Evolutionary conservation across 164 flowering plant genomes (phyloP).

Genomic region (Vitis cinerea): DNA sequence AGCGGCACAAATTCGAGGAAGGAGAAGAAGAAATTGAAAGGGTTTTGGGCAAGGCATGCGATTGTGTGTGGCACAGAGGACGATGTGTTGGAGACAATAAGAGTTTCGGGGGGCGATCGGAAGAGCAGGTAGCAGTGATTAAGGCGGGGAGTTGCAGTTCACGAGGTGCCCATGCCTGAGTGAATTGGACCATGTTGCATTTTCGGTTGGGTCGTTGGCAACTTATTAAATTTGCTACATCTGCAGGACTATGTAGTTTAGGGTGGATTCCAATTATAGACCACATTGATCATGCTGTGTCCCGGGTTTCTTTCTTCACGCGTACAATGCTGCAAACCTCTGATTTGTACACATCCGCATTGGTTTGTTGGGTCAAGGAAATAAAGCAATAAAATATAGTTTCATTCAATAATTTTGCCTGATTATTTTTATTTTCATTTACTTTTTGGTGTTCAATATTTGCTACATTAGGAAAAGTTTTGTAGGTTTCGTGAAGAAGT

Average conservation of each 20-base stretch:
- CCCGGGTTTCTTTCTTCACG: too few species aligned
- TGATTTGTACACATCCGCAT: too few species aligned
- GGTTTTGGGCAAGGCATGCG: slow-evolving; percentile 31
- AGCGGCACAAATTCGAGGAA: not conserved
- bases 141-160: not conserved
- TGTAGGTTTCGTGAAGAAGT: too few species aligned
- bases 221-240: not conserved
- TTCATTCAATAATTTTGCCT: too few species aligned
- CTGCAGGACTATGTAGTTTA: not conserved
- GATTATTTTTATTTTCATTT: too few species aligned
- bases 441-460: too few species aligned
- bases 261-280: too few species aligned
- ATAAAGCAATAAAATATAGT: too few species aligned
- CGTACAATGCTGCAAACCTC: too few species aligned
- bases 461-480: too few species aligned
- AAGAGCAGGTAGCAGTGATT: slow-evolving; percentile 9
- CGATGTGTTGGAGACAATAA: slow-evolving; percentile 28
- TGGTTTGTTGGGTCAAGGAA: too few species aligned
- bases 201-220: not conserved
- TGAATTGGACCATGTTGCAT: not conserved
- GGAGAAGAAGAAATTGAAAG: slow-evolving; percentile 19
- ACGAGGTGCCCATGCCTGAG: slow-evolving; percentile 3
- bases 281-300: too few species aligned
- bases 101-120: slow-evolving; percentile 11
- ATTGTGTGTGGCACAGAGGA: slow-evolving; percentile 29